Base-by-base conservation (phyloP, 2,329 filamentous ascomycete genomes). In the Aspergillus aculeatus region DNA sequence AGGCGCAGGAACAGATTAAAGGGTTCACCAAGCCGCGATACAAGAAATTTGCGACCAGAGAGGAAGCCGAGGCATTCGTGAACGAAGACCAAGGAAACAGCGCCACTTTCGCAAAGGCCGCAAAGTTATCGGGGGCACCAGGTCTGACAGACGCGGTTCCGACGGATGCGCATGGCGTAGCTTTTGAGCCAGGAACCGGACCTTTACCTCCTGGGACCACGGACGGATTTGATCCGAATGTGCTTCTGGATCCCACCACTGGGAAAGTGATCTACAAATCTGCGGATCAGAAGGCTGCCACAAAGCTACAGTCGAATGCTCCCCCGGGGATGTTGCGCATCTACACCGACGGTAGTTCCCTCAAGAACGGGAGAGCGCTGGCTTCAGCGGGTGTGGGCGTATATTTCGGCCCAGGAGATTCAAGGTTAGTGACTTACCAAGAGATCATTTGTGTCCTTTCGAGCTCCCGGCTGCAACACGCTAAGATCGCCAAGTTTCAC, bases 11-110 rank as follows among this genome's bases (percentile, higher is more conserved):
- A 64, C 89, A 94, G 64, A 91, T 95, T 62, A 85, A 82, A 32
- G 91, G 89, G 2, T 88, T 87, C 71, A 88, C 88, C 67, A 87
- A 86, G 5, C 84, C 85, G 4, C 85, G 83, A 60, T 85, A 89
- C 73, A 90, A 88, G 74, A 89, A 84, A 62, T 93, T 92, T 65
- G 75, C 78, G 4, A 89, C 85, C 1, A 81, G 83, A 26, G 82
- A 81, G 59, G 92, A 96, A 73, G 94, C 94, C 0, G 86, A 94
- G 69, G 85, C 85, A 21, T 97, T 90, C 72, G 90, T 96, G 53
- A 69, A 61, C 3, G 68, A 81, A 47, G 77, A 78, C 23, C 71
- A 71, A 62, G 57, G 67, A 50, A 56, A 67, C 65, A 57, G 62
- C 12, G 58, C 63, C 53, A 63, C 67, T 56, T 62, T 69, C 38